phyloP scores from a whole-genome alignment of 306 rosid species.

The Trifolium repens region DNA sequence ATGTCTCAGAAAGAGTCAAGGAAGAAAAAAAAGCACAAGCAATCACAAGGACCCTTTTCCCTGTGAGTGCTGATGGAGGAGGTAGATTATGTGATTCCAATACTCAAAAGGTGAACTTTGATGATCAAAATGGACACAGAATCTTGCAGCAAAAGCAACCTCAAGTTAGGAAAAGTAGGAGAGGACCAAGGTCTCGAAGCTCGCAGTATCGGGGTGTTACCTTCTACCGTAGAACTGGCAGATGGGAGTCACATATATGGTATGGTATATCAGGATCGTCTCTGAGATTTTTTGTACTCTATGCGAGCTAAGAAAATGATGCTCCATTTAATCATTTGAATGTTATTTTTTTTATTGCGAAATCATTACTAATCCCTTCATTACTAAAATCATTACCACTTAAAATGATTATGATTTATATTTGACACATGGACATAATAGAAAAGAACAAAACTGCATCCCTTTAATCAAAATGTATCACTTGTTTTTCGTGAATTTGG shows the following conservation, averaged over 20 bases:
- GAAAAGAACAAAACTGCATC: no score
- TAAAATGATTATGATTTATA: not conserved
- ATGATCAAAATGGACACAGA: slow-evolving; percentile 20
- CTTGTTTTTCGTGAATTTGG: no score
- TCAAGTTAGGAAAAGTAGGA: slow-evolving; percentile 59
- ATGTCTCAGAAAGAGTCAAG: not conserved
- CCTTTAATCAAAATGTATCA: not conserved
- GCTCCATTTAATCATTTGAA: not conserved
- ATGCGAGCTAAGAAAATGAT: not conserved
- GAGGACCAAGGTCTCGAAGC: slow-evolving; percentile 88
- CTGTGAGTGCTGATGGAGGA: slow-evolving; percentile 39
- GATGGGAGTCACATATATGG: slow-evolving; percentile 98
- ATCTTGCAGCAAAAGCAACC: slow-evolving; percentile 45
- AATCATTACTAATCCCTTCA: no score
- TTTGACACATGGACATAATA: not conserved
- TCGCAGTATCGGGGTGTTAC: slow-evolving; percentile 88
- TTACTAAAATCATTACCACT: no score
- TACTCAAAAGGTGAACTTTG: not conserved
- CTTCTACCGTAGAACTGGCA: slow-evolving; percentile 81
- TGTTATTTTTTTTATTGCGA: not conserved
- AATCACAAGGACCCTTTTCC: slow-evolving; percentile 52
- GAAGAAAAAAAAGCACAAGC: not conserved
- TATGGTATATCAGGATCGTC: slow-evolving; percentile 12
- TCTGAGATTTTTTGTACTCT: not conserved
- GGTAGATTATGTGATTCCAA: slow-evolving; percentile 34